Evolutionary conservation across 148 eudicot species (phyloP).

Genomic region (Amaranthus cruentus): DNA sequence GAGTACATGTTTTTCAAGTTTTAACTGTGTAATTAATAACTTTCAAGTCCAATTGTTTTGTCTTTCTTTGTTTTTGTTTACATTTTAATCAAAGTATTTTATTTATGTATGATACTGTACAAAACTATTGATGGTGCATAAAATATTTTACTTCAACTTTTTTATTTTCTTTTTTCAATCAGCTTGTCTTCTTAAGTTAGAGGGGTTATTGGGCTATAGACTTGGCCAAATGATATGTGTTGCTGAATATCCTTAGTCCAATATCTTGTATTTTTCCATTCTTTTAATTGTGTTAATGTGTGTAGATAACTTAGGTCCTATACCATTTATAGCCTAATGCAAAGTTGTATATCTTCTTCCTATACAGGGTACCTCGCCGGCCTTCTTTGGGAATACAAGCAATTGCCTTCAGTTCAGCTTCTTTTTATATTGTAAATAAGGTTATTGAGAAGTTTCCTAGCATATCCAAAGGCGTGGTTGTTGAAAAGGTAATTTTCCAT

Average conservation of each 20-base stretch:
- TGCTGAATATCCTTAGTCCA: background rate
- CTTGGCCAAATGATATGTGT: background rate
- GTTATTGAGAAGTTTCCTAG: background rate
- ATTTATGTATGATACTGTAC: too few relatives aligned
- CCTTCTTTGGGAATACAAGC: constrained; percentile 10
- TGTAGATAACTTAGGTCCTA: background rate
- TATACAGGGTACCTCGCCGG: constrained; percentile 8
- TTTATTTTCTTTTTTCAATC: too few relatives aligned
- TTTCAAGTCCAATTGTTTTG: too few relatives aligned
- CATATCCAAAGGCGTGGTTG: constrained; percentile 8
- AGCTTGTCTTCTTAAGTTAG: too few relatives aligned
- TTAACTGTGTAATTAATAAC: too few relatives aligned
- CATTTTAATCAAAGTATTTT: too few relatives aligned
- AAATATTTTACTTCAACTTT: too few relatives aligned
- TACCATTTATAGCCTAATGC: background rate
- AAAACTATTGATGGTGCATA: too few relatives aligned
- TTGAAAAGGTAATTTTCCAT: constrained; percentile 6
- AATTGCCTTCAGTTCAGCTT: background rate
- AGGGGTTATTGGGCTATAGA: background rate
- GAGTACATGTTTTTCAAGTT: background rate
- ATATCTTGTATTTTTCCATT: background rate
- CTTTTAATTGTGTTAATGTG: background rate
- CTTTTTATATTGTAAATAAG: background rate
- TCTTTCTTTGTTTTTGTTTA: too few relatives aligned
- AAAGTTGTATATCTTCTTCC: background rate